Base-by-base conservation (phyloP, 179 eudicot genomes). In the Heliamphora pulchella region DNA sequence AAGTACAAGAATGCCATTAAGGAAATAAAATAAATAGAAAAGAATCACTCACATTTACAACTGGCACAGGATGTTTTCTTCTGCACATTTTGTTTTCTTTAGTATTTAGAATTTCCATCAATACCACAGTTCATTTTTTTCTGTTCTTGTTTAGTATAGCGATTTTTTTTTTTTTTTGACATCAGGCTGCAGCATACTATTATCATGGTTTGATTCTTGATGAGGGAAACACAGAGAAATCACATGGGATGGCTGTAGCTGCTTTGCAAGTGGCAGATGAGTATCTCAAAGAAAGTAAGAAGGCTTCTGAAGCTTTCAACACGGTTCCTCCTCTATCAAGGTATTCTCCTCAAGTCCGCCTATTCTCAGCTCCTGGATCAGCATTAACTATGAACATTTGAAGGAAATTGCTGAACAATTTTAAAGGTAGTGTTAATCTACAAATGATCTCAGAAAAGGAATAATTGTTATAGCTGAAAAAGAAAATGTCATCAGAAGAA, bases 181-280 rank as follows among this genome's bases (percentile, higher is more conserved):
- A 68, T 50, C 83, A 96, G 98, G 97, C 99, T 80, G 93, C 97
- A 44, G 99, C 98, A 82, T 96, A 96, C 84, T 96, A 96, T 85
- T 96, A 96, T 86, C 99, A 96, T 65, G 99, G 99, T 63, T 86
- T 96, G 80, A 96, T 96, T 81, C 91, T 96, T 78, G 99, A 96
- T 73, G 99, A 96, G 87, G 99, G 99, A 14, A 94, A 94, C 85
- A 96, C 97, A 43, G 99, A 94, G 84, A 96, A 96, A 86, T 94
- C 94, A 65, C 98, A 96, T 81, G 97, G 97, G 74, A 94, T 96
- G 98, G 99, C 99, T 70, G 93, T 96, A 51, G 92, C 98, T 86
- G 97, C 98, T 75, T 86, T 94, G 75, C 97, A 96, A 88, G 99
- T 97, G 77, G 97, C 98, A 44, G 98, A 96, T 58, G 99, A 90